These are phyloP conservation scores for Trypanosoma caninum DNA, from an alignment of 208 protist genomes.

Conservation along the genomic window DNA sequence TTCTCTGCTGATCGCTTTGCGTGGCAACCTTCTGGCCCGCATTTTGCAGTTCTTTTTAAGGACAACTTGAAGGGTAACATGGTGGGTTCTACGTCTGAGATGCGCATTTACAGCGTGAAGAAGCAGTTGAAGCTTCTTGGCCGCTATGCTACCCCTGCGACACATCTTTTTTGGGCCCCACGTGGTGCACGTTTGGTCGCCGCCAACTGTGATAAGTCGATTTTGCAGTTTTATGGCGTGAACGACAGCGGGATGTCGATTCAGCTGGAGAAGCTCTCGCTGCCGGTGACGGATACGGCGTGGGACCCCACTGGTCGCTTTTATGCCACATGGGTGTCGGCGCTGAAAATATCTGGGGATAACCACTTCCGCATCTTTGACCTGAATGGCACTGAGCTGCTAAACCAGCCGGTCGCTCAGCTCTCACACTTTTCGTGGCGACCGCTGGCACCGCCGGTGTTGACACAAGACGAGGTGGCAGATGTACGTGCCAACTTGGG, in stretches of 20 bases:
- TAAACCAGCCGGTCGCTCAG: constrained; percentile 50
- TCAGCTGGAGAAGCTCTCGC: constrained; percentile 61
- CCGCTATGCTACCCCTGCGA: constrained; percentile 54
- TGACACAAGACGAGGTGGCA: constrained; percentile 51
- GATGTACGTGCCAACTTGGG: constrained; percentile 51
- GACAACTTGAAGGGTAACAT: constrained; percentile 23
- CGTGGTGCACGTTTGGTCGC: constrained; percentile 62
- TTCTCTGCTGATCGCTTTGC: constrained; percentile 76
- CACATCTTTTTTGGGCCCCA: constrained; percentile 83
- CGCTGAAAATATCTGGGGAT: constrained; percentile 45
- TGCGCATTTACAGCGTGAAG: constrained; percentile 79
- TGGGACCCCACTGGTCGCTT: constrained; percentile 91
- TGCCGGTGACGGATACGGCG: constrained; percentile 67
- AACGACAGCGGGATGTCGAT: constrained; percentile 59
- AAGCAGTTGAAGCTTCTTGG: constrained; percentile 73
- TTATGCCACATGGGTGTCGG: constrained; percentile 81
- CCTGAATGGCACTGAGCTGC: constrained; percentile 68
- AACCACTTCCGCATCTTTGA: constrained; percentile 86
- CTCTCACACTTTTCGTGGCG: constrained; percentile 89
- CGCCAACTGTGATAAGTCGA: constrained; percentile 80
- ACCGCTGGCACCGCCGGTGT: constrained; percentile 71
- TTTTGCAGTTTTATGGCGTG: constrained; percentile 80
- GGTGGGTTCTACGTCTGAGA: constrained; percentile 52
- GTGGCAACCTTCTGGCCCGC: constrained; percentile 80
- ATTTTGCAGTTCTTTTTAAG: constrained; percentile 77